A percentile compares a stretch with the other conserved stretches of the same genome.
Evolutionary conservation across 2,329 filamentous ascomycete species (phyloP).

Genomic region (Phialocephala sp.): DNA sequence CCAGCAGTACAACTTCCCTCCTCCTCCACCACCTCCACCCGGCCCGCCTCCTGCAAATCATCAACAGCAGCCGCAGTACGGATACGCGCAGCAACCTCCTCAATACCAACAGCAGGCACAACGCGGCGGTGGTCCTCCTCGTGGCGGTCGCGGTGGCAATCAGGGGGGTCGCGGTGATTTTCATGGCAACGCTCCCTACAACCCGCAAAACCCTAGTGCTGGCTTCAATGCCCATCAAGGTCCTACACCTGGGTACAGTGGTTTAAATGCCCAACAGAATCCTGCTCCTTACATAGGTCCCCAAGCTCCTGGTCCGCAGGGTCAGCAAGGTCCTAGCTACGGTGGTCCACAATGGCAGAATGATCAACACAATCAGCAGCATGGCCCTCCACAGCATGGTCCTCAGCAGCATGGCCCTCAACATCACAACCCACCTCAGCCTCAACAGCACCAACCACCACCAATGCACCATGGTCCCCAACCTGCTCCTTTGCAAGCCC

Average conservation of each 20-base stretch:
- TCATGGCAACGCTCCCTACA: constrained; percentile 37
- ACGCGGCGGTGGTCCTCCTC: constrained; percentile 41
- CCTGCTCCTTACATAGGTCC: constrained; percentile 43
- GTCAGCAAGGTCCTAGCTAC: constrained; percentile 28
- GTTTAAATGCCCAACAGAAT: constrained; percentile 38
- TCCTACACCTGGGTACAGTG: constrained; percentile 38
- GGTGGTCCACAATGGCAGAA: constrained; percentile 39
- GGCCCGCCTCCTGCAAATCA: constrained; percentile 39
- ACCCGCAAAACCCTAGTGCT: constrained; percentile 35
- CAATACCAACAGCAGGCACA: constrained; percentile 37
- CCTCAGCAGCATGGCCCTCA: constrained; percentile 37
- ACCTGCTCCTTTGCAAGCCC: constrained; percentile 53
- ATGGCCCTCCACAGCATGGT: constrained; percentile 36
- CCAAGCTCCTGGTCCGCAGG: constrained; percentile 40
- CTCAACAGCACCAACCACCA: constrained; percentile 39
- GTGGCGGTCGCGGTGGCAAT: constrained; percentile 41
- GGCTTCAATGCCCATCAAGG: constrained; percentile 34
- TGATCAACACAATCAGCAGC: constrained; percentile 34
- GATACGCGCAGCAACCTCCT: constrained; percentile 37
- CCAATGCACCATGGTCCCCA: constrained; percentile 40
- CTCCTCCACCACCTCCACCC: constrained; percentile 43
- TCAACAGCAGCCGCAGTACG: constrained; percentile 38
- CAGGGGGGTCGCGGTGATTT: constrained; percentile 41
- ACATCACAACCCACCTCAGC: constrained; percentile 33
- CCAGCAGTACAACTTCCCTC: constrained; percentile 44